Conservation (phyloP, 495 filamentous ascomycete genomes). For the Jackrogersella minutella region DNA sequence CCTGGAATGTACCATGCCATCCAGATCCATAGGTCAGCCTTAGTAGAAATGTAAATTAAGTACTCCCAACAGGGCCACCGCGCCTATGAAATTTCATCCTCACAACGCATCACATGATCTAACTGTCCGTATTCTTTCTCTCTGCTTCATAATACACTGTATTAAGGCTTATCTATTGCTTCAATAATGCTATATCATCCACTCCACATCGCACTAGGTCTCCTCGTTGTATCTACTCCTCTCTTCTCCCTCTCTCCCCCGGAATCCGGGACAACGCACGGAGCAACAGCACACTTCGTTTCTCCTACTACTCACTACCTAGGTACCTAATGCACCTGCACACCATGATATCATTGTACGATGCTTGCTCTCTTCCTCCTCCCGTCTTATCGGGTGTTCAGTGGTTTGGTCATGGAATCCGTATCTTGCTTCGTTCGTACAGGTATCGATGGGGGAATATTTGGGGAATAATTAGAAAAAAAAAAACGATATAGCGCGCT, state of each 20-base stretch:
- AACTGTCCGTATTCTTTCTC: too few species aligned
- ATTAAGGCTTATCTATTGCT: conserved; percentile 41
- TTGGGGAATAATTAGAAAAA: conserved; percentile 28
- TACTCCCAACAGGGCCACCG: too few species aligned
- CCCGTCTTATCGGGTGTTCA: background rate
- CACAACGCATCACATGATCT: too few species aligned
- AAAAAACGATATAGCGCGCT: conserved; percentile 22
- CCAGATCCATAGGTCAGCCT: too few species aligned
- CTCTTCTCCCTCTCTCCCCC: background rate
- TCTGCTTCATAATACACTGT: conserved; percentile 23
- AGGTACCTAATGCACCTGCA: too few species aligned
- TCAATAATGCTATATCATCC: conserved; percentile 18
- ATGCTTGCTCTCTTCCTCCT: background rate
- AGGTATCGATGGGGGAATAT: conserved; percentile 32
- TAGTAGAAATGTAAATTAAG: too few species aligned
- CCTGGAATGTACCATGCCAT: too few species aligned
- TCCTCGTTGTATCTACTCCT: background rate
- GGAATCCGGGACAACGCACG: background rate
- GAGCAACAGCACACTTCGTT: background rate
- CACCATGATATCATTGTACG: background rate
- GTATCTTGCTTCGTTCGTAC: conserved; percentile 33
- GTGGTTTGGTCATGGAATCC: conserved; percentile 21
- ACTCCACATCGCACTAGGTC: background rate
- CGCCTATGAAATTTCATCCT: too few species aligned
- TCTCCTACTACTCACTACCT: background rate